Conservation (phyloP, 352 stramenopile genomes). For the Globisporangium rhizosaccharum region DNA sequence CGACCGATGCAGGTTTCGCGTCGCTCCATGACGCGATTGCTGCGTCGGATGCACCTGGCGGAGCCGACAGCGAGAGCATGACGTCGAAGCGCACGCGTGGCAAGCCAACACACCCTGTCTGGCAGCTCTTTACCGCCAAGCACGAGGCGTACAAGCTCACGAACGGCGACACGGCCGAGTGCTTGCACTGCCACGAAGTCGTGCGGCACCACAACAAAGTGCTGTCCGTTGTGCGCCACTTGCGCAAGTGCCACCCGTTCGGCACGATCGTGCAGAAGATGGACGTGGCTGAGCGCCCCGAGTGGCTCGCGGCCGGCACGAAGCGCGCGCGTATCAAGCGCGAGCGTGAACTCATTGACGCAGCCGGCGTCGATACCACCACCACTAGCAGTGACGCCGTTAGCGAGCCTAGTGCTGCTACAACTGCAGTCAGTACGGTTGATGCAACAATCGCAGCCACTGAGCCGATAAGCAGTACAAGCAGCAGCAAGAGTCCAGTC, state of each 20-base stretch:
- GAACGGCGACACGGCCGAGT: slow-evolving; percentile 2
- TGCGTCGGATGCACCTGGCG: too few relatives aligned
- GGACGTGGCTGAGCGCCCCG: not conserved
- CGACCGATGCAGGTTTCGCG: too few relatives aligned
- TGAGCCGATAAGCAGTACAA: too few relatives aligned
- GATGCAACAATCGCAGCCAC: too few relatives aligned
- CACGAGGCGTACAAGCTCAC: not conserved
- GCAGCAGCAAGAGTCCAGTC: too few relatives aligned
- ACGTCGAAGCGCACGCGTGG: not conserved
- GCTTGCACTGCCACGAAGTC: not conserved
- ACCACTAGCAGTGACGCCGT: not conserved
- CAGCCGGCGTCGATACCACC: not conserved
- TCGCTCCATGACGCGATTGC: too few relatives aligned
- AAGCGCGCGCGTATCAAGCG: not conserved
- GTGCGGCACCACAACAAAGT: slow-evolving; percentile 8
- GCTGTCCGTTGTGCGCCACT: not conserved
- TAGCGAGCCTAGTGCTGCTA: too few relatives aligned
- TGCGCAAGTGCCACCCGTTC: slow-evolving; percentile 1
- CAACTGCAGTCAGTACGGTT: too few relatives aligned
- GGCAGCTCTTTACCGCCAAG: not conserved
- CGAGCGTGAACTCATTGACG: not conserved
- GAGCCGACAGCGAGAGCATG: too few relatives aligned
- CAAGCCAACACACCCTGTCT: slow-evolving; percentile 2
- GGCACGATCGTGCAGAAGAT: not conserved
- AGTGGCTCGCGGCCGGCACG: not conserved